Conservation (phyloP, 345 rosid species). For the Garcia nutans region DNA sequence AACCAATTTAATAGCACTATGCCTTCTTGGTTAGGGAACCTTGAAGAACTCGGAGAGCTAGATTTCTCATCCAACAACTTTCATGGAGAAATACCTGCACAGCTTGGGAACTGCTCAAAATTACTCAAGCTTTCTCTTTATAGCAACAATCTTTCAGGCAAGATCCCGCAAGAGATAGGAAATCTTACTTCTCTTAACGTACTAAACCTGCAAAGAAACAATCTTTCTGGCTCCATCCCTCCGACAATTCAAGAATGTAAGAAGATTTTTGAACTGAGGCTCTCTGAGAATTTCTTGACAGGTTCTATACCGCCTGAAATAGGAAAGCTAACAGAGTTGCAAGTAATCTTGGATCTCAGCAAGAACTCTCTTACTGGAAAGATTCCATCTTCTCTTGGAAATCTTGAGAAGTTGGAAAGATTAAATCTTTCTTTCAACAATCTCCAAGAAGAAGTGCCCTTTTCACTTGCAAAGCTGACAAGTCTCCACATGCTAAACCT, state of each 20-base stretch:
- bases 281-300: conserved; percentile 57
- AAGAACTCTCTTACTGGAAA: conserved; percentile 53
- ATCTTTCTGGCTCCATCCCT: conserved; percentile 71
- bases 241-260: conserved; percentile 59
- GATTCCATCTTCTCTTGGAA: conserved; percentile 66
- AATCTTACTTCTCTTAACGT: conserved; percentile 68
- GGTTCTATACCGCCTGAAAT: conserved; percentile 72
- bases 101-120: conserved; percentile 61
- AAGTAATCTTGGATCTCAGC: conserved; percentile 78
- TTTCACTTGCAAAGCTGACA: conserved; percentile 60
- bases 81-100: conserved; percentile 55
- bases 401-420: conserved; percentile 62
- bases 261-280: conserved; percentile 74
- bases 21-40: conserved; percentile 75
- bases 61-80: conserved; percentile 72
- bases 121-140: conserved; percentile 70
- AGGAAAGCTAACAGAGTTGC: conserved; percentile 70
- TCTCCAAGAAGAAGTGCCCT: conserved; percentile 63
- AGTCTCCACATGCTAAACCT: conserved; percentile 73
- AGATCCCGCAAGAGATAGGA: conserved; percentile 64
- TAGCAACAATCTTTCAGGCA: conserved; percentile 58
- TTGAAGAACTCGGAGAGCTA: conserved; percentile 70
- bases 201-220: conserved; percentile 68
- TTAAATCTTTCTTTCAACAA: conserved; percentile 68
- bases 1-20: conserved; percentile 57